phyloP scores from a whole-genome alignment of 176 grass and related monocot genomes.

The Thinopyrum elongatum region DNA sequence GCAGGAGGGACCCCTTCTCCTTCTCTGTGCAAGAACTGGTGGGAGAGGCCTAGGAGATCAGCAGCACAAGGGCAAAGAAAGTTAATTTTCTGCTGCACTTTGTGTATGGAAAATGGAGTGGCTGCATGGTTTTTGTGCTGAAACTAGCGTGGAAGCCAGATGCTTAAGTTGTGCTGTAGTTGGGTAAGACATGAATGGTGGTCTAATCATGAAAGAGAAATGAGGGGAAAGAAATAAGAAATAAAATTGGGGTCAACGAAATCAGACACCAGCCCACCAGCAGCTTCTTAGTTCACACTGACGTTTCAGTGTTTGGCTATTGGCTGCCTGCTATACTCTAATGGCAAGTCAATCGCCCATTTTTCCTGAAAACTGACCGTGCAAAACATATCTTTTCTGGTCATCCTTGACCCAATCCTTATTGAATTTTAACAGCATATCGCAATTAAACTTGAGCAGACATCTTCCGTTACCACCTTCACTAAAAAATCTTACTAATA shows the following conservation, averaged over 20 bases:
- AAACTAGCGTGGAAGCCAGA: neutral
- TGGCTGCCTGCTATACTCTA: neutral
- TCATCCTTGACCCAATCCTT: neutral
- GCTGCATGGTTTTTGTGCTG: neutral
- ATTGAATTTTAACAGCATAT: neutral
- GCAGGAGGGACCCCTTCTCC: neutral
- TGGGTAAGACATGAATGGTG: neutral
- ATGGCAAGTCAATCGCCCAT: neutral
- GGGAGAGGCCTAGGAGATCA: neutral
- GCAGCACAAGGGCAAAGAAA: neutral
- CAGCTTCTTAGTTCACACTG: conserved; percentile 10
- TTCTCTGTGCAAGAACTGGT: neutral
- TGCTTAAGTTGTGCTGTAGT: neutral
- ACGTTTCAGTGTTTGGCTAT: neutral
- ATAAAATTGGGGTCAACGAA: neutral
- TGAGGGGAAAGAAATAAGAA: neutral
- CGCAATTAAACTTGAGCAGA: neutral
- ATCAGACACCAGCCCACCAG: neutral
- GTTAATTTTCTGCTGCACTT: neutral
- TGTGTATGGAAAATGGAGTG: neutral
- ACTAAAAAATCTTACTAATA: neutral
- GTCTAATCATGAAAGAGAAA: neutral
- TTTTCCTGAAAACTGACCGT: neutral
- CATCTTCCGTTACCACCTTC: neutral
- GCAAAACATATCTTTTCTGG: neutral